Evolutionary conservation across 768 basidiomycete genomes (phyloP), one percentile per base, ranked within the genome.

Genomic region (Cantharellus anzutake): DNA sequence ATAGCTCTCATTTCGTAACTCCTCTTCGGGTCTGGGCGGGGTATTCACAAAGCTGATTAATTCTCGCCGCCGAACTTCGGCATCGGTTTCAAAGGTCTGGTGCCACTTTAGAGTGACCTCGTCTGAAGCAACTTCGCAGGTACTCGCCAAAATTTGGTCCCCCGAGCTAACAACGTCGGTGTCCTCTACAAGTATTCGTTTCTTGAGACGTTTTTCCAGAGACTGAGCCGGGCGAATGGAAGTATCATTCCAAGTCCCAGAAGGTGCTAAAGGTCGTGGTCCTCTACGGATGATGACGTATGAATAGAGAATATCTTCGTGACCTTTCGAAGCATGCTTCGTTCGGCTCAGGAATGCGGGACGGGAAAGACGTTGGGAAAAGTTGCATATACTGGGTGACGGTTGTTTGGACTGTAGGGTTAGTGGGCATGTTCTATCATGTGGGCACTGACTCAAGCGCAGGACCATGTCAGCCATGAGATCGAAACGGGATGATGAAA

Each of bases 271-370:
- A 0, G 91, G 91, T 60, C 93, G 76, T 38, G 72, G 63, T 2
- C 93, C 94, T 56, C 90, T 77, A 40, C 81, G 82, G 59, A 99
- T 77, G 39, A 91, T 86, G 55, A 96, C 78, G 68, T 99, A 99
- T 16, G 89, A 88, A 68, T 92, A 97, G 41, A 79, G 80, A 41
- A 82, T 78, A 64, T 94, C 86, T 70, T 94, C 91, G 63, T 93
- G 86, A 2, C 90, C 91, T 40, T 78, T 70, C 35, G 78, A 79
- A 34, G 85, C 83, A 69, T 94, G 89, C 68, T 96, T 97, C 20
- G 92, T 97, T 61, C 74, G 76, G 38, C 90, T 82, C 42, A 92
- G 76, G 70, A 96, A 96, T 5, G 75, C 72, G 5, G 94, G 92
- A 34, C 88, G 79, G 67, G 93, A 88, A 48, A 94, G 71, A 56